These are phyloP conservation scores for Gamsiella multidivaricata DNA, from an alignment of 192 early-diverging fungal genomes.

Conservation along the genomic window DNA sequence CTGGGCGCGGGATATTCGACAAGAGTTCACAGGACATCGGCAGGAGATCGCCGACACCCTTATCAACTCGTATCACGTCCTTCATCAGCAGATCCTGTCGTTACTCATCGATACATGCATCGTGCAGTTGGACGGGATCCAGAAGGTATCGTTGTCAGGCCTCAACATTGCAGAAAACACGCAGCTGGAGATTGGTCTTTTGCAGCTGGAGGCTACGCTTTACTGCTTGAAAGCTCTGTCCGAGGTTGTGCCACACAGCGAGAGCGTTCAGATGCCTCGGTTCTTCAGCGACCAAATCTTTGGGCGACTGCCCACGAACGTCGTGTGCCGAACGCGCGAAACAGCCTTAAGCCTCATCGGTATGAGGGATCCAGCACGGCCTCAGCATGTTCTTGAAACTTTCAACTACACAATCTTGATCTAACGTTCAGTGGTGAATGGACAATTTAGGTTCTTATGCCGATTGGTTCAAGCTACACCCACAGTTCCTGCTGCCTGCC, in stretches of 20 bases:
- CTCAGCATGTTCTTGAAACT: too few species aligned
- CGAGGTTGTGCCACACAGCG: slow-evolving; percentile 68
- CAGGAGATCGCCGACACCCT: slow-evolving; percentile 82
- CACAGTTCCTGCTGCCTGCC: slow-evolving; percentile 64
- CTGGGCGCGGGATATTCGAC: slow-evolving; percentile 67
- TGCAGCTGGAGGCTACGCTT: slow-evolving; percentile 67
- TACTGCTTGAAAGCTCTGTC: slow-evolving; percentile 74
- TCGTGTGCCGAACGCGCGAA: slow-evolving; percentile 55
- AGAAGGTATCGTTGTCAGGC: slow-evolving; percentile 30
- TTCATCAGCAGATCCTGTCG: slow-evolving; percentile 66
- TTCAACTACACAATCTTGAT: too few species aligned
- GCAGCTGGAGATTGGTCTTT: slow-evolving; percentile 17
- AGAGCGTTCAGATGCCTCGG: slow-evolving; percentile 64
- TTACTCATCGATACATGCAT: slow-evolving; percentile 52
- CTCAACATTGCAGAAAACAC: slow-evolving; percentile 21
- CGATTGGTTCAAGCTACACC: slow-evolving; percentile 75
- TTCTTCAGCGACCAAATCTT: slow-evolving; percentile 70
- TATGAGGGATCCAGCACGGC: slow-evolving; percentile 17
- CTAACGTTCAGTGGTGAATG: too few species aligned
- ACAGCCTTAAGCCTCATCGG: slow-evolving; percentile 60
- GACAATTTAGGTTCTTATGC: slow-evolving; percentile 71
- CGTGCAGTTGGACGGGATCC: slow-evolving; percentile 34
- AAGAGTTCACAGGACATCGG: slow-evolving; percentile 70
- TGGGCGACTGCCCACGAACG: slow-evolving; percentile 57
- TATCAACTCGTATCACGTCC: slow-evolving; percentile 73